Evolutionary conservation across 768 basidiomycete species (phyloP).

Genomic region (Daedaleopsis nitida): DNA sequence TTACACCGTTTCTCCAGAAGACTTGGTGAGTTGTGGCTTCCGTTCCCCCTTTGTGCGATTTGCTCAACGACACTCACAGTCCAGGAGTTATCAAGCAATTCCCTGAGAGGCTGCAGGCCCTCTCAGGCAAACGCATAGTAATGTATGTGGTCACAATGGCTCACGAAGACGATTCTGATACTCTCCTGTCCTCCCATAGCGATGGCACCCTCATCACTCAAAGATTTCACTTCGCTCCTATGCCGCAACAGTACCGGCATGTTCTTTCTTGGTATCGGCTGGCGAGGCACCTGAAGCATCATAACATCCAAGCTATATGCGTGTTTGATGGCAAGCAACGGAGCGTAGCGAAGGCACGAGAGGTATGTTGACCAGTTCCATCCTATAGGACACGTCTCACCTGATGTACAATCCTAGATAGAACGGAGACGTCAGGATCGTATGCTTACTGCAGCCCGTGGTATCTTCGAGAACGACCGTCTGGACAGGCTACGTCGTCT

Average conservation of each 20-base stretch:
- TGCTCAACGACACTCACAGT: constrained; percentile 35
- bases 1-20: constrained; percentile 69
- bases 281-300: constrained; percentile 60
- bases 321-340: constrained; percentile 80
- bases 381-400: not conserved
- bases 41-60: not conserved
- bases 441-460: constrained; percentile 50
- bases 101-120: constrained; percentile 60
- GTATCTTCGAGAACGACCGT: constrained; percentile 59
- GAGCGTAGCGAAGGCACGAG: constrained; percentile 65
- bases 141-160: constrained; percentile 51
- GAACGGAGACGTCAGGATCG: constrained; percentile 57
- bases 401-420: constrained; percentile 38
- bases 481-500: constrained; percentile 51
- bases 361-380: constrained; percentile 46
- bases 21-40: constrained; percentile 50
- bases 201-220: constrained; percentile 88
- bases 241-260: constrained; percentile 67
- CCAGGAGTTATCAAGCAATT: constrained; percentile 65
- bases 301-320: constrained; percentile 61
- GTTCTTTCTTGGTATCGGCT: constrained; percentile 80
- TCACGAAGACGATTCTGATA: not conserved
- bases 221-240: constrained; percentile 72
- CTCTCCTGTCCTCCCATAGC: constrained; percentile 38
- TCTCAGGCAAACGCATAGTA: constrained; percentile 70